Evolutionary conservation across 305 asterid species (phyloP), one percentile per base, ranked within the genome.

Genomic region (Fraxinus sp.): DNA sequence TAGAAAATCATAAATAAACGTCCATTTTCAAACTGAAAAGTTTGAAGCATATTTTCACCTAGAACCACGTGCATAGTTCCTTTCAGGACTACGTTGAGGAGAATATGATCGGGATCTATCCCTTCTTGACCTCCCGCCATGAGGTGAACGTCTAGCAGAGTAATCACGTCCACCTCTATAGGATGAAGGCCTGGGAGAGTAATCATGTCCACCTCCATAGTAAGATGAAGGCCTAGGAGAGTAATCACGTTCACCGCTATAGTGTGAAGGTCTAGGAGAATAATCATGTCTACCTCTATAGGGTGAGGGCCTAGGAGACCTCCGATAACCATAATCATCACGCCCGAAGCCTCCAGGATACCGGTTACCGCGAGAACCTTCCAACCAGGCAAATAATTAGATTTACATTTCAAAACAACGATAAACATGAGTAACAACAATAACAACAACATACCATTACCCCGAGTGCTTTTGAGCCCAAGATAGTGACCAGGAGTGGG

Each of bases 401-500:
- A 39, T 1, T 64, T 78, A 37, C 41, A 37, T 62, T 26, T 70
- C 30, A 66, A 74, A 64, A 41, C 46, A 64, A 66, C 3, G 44
- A 3, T 11, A 64, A 44, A 52, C 77, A 76, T 81, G 10, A 74
- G 74, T 33, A 80, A 70, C 13, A 57, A 82, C 32, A 68, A 80
- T 26, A 70, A 74, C 3, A 70, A 74, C 3, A 82, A 85, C 93
- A 88, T 88, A 94, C 95, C 91, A 39, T 90, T 93, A 70, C 87
- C 94, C 84, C 98, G 92, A 46, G 92, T 88, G 85, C 92, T 95
- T 84, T 93, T 94, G 78, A 95, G 93, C 79, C 98, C 99, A 78
- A 94, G 98, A 90, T 95, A 95, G 85, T 94, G 97, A 81, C 99
- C 99, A 85, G 99, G 99, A 72, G 98, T 94, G 9, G 98, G 99